Evolutionary conservation across 768 basidiomycete genomes (phyloP), one percentile per base, ranked within the genome.

Genomic region (Tricholoma terreum): DNA sequence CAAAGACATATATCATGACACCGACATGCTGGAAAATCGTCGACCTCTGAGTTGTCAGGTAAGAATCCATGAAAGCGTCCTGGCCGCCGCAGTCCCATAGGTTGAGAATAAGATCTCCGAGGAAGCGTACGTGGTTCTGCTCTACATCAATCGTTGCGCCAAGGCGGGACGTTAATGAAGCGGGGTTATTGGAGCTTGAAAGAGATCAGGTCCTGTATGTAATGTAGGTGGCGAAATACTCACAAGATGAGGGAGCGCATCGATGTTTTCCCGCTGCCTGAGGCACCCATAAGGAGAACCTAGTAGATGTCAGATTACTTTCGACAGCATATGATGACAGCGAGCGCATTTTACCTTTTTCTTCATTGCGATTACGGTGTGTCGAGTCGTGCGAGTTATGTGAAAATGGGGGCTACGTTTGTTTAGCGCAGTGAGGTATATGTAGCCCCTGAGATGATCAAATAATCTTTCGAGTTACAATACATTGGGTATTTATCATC

Each of bases 181-280:
- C 95, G 24, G 93, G 91, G 66, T 96, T 93, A 70, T 96, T 96
- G 42, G 94, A 93, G 71, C 94, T 27, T 96, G 66, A 48, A 60
- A 50, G 30, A 34, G 40, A 48, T 63, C 21, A 53, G 52, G 14
- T 34, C 33, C 50, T n/a, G 24, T 55, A 50, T 17, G 24, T 21
- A 40, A 34, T 43, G 56, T 35, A 50, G 56, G 42, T 43, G 36
- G 50, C 52, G 45, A 58, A 7, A 53, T 45, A 76, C 92, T 77
- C 75, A 95, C 94, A 99, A 99, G 69, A 99, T 98, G 72, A 99
- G 89, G 24, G 94, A 95, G 54, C 97, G 85, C 97, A 99, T 99
- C 5, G 96, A 98, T 10, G 96, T 98, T 79, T 92, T 93, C 56
- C 90, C 90, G 67, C 91, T 92, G 61, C 92, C 92, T 19, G 91